phyloP scores from a whole-genome alignment of 257 asterid species.

The Plantago elongata region DNA sequence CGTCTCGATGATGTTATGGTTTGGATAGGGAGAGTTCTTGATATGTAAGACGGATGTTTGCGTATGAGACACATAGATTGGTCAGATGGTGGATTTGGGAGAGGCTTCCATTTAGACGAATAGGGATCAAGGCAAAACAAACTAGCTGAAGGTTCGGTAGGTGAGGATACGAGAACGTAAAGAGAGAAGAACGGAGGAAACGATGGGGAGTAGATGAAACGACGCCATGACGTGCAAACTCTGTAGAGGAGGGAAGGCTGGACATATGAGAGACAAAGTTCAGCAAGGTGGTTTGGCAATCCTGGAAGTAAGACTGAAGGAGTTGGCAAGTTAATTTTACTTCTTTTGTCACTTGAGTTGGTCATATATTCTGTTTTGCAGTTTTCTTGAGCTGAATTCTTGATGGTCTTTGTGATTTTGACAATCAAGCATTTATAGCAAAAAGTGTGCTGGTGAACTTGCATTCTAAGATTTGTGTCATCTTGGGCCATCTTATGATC shows the following conservation, averaged over 20 bases:
- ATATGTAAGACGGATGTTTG: slow-evolving; percentile 60
- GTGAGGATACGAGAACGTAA: slow-evolving; percentile 35
- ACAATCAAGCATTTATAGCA: slow-evolving; percentile 8
- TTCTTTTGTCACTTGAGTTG: slow-evolving; percentile 7
- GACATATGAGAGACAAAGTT: slow-evolving; percentile 45
- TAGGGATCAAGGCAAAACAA: slow-evolving; percentile 57
- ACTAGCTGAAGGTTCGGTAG: slow-evolving; percentile 15
- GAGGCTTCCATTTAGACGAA: slow-evolving; percentile 49
- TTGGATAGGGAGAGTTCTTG: slow-evolving; percentile 61
- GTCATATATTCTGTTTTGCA: slow-evolving; percentile 21
- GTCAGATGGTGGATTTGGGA: slow-evolving; percentile 42
- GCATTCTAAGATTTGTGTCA: slow-evolving; percentile 15
- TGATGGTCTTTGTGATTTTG: slow-evolving; percentile 1
- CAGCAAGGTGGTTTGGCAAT: slow-evolving; percentile 63
- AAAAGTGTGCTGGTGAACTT: not conserved
- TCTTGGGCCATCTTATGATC: slow-evolving; percentile 11
- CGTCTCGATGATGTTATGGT: slow-evolving; percentile 35
- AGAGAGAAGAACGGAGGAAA: slow-evolving; percentile 58
- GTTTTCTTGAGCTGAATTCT: slow-evolving; percentile 20
- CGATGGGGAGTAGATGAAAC: slow-evolving; percentile 43
- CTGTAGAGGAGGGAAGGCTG: slow-evolving; percentile 45
- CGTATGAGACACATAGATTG: slow-evolving; percentile 38
- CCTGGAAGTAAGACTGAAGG: slow-evolving; percentile 41
- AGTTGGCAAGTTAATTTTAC: slow-evolving; percentile 5
- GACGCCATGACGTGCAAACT: slow-evolving; percentile 69